Evolutionary conservation across 116 monocot genomes (phyloP).

Genomic region (Papilionanthe hybrid): DNA sequence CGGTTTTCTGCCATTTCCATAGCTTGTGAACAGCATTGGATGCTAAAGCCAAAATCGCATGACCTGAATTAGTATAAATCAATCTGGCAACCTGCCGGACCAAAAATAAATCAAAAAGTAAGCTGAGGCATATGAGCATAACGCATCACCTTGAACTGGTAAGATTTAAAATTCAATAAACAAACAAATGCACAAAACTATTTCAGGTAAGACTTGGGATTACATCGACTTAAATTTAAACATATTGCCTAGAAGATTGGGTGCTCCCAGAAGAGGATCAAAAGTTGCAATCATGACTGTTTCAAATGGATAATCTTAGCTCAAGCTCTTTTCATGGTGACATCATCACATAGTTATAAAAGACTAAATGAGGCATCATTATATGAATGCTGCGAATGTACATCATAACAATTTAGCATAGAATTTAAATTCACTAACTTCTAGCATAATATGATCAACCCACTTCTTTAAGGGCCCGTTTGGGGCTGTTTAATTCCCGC

Average conservation of each 20-base stretch:
- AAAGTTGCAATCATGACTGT: not conserved
- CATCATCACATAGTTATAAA: not conserved
- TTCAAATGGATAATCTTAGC: not conserved
- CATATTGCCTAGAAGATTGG: not conserved
- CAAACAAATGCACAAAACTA: constrained; percentile 1
- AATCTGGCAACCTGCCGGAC: constrained; percentile 20
- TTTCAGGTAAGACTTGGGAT: not conserved
- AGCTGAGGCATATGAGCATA: not conserved
- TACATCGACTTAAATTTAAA: not conserved
- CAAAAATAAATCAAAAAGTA: not conserved
- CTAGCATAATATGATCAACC: too few species aligned
- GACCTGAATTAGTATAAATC: constrained; percentile 36
- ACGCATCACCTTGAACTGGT: not conserved
- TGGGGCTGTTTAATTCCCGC: too few species aligned
- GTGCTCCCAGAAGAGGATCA: not conserved
- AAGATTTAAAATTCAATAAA: not conserved
- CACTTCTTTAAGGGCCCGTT: too few species aligned
- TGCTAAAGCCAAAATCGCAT: constrained; percentile 29
- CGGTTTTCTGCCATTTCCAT: constrained; percentile 41
- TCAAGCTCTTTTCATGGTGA: not conserved
- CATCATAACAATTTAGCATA: too few species aligned
- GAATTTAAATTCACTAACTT: too few species aligned
- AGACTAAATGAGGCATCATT: not conserved
- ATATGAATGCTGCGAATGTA: too few species aligned
- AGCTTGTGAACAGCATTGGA: constrained; percentile 41